These are phyloP conservation scores for Pseudomicrostroma phylloplanum DNA, from an alignment of 1,284 basidiomycete species.

Conservation along the genomic window DNA sequence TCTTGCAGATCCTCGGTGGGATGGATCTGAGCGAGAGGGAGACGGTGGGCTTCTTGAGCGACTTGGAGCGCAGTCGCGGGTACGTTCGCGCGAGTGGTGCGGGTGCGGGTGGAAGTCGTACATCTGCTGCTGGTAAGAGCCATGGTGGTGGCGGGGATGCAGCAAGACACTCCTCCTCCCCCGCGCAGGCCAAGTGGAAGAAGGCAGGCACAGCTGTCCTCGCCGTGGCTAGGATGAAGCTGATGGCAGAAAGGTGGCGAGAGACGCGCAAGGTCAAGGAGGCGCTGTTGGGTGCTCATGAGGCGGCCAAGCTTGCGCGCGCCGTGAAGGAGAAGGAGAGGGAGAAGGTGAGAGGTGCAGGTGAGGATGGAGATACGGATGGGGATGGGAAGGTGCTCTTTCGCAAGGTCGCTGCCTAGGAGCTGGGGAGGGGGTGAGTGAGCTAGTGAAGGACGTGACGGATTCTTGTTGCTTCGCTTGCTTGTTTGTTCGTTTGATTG, in stretches of 20 bases:
- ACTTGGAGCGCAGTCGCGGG: background rate
- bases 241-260: slow-evolving; percentile 12
- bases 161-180: background rate
- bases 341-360: background rate
- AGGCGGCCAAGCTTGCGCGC: background rate
- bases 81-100: background rate
- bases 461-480: too few relatives aligned
- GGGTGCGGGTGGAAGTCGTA: background rate
- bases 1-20: slow-evolving; percentile 13
- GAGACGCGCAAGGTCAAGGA: slow-evolving; percentile 7
- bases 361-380: too few relatives aligned
- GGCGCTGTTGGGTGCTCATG: slow-evolving; percentile 8
- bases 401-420: too few relatives aligned
- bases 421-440: too few relatives aligned
- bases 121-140: background rate
- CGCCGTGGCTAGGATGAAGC: slow-evolving; percentile 5
- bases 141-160: background rate
- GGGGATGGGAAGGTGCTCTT: too few relatives aligned
- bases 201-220: background rate
- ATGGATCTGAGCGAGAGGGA: slow-evolving; percentile 11
- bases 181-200: background rate
- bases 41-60: slow-evolving; percentile 12
- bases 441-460: too few relatives aligned
- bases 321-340: background rate
- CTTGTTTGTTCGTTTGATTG: too few relatives aligned